Evolutionary conservation across 148 eudicot species (phyloP).

Genomic region (Cornus kousa): DNA sequence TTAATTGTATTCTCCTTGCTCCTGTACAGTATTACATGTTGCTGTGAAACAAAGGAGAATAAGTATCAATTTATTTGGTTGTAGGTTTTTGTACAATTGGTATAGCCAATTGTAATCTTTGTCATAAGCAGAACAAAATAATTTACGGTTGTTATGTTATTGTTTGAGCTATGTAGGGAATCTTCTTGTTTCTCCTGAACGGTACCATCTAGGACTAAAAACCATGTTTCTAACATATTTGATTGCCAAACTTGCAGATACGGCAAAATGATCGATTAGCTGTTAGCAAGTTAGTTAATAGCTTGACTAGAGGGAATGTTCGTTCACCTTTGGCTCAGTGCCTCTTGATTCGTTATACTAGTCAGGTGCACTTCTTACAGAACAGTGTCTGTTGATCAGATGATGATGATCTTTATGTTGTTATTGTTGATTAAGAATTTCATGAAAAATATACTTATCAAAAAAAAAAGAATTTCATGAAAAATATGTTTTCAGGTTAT

Average conservation of each 20-base stretch:
- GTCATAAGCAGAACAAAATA: too few relatives aligned
- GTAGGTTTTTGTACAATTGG: too few relatives aligned
- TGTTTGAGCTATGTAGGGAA: too few relatives aligned
- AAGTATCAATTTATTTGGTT: too few relatives aligned
- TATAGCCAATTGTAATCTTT: too few relatives aligned
- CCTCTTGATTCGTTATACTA: conserved; percentile 88
- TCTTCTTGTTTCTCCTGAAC: too few relatives aligned
- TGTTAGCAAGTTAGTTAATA: conserved; percentile 90
- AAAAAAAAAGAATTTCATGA: background rate
- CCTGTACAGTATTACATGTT: too few relatives aligned
- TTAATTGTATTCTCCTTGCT: too few relatives aligned
- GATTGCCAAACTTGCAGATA: conserved; percentile 52
- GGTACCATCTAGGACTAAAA: too few relatives aligned
- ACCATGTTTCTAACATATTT: background rate
- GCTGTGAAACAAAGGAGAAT: too few relatives aligned
- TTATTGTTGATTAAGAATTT: background rate
- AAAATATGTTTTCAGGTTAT: conserved; percentile 58
- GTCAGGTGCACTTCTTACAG: conserved; percentile 57
- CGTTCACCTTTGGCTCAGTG: conserved; percentile 98
- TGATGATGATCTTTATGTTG: background rate
- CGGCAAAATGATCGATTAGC: conserved; percentile 98
- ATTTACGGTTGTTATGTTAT: too few relatives aligned
- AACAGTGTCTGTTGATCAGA: conserved; percentile 1
- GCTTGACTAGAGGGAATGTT: conserved; percentile 84
- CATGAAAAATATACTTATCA: background rate